Evolutionary conservation across 352 stramenopile species (phyloP), one percentile per base, ranked within the genome.

Genomic region (Phytophthora ramorum): DNA sequence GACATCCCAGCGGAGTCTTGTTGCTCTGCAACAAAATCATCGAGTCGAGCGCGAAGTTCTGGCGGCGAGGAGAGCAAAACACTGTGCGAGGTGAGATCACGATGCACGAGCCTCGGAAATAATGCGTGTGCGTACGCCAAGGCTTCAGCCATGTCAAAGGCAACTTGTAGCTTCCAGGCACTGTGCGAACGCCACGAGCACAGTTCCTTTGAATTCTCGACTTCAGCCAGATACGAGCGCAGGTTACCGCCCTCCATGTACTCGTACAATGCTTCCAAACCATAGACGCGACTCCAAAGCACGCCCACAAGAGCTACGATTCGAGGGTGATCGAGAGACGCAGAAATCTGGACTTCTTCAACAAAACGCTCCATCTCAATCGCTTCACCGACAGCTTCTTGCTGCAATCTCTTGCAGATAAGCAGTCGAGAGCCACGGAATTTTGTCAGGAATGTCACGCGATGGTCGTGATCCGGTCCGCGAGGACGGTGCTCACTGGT

Each of bases 181-280:
- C 26, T 66, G 4, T 43, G 64, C 24, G 64, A 69, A 40, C 48
- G 37, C 69, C 59, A 60, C 3, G 58, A 60, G 48, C 49, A 50
- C 47, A 61, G 40, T 16, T 59, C 60, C 26, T 62, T 56, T 6
- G 45, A 13, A 28, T 46, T n/a, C 22, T 66, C 52, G 10, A 60
- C 40, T 48, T 63, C 16, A 8, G 66, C 58, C 10, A 91, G 54
- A 51, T 78, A 77, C 14, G 58, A 69, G n/a, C 75, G 58, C 35
- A 92, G 28, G 28, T 89, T 66, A 10, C 82, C 81, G 43, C 74
- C 69, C 7, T 85, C 71, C 79, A 90, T 84, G 66, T 87, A 92
- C 70, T 90, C 81, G 50, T 82, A 82, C 6, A 92, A 53, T 20
- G 75, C 83, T 38, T 87, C 74, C 2, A 89, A 55, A 26, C 84